Evolutionary conservation across 371 early-diverging fungal species (phyloP), one percentile per base, ranked within the genome.

Genomic region (Nematocida major): DNA sequence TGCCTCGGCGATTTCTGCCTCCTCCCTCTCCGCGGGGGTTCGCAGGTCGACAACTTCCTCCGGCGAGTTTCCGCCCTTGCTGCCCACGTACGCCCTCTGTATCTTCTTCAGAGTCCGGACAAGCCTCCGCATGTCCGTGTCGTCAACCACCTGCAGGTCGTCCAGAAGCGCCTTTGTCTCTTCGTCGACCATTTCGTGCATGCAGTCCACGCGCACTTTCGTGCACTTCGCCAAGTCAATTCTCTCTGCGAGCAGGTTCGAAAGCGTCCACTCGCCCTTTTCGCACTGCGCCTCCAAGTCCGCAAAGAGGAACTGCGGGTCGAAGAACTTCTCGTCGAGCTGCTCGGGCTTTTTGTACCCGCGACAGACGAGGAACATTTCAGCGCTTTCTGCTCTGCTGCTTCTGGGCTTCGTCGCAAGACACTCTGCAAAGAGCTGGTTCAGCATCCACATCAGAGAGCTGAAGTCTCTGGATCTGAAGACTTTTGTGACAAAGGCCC

Each of bases 351-450:
- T 76, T 2, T 93, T 93, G 86, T 89, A 99, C 73, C 90, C 93
- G 39, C 89, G 87, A 86, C 97, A 97, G 3, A 96, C 93, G 49
- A 96, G 94, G 86, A 95, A 99, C 79, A 96, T 96, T 88, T 99
- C 99, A n/a, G 99, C 99, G 77, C 96, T 96, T 28, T 96, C 97
- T 73, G 91, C 93, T 61, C 97, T 89, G 59, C 95, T 95, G 48
- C 94, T 93, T n/a, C 95, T 89, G 15, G 99, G 99, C 85, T 99
- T 99, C 15, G 99, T 97, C 9, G 96, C 95, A 84, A 96, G 93
- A 73, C 97, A 97, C 78, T 90, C 91, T 48, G 87, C 87, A 86
- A 99, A 99, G 42, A 99, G 87, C 85, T 96, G 94, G 81, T 93
- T 91, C 81, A 96, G 93, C 22, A 97, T 92, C 93, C 93, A 95